Conservation (phyloP, 805 yeast genomes). For the Lipomyces mesembrius region DNA sequence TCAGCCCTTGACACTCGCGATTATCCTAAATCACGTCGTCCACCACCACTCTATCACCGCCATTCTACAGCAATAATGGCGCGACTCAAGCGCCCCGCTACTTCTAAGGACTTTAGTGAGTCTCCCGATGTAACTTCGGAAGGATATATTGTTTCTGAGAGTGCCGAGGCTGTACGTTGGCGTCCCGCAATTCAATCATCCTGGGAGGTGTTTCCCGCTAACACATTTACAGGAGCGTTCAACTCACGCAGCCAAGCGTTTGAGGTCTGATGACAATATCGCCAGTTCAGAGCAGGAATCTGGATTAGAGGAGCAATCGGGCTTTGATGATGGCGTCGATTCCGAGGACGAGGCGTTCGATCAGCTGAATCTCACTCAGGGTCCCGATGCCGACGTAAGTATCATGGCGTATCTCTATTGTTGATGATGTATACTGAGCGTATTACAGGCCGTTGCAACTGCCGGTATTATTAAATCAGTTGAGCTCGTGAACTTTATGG, state of each 20-base stretch:
- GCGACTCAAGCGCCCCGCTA: not conserved
- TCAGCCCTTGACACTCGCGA: not conserved
- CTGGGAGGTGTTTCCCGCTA: not conserved
- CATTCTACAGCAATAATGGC: not conserved
- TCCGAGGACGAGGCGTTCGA: slow-evolving; percentile 1
- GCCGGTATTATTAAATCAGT: slow-evolving; percentile 69
- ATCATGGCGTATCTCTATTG: not conserved
- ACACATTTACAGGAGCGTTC: not conserved
- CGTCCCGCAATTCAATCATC: not conserved
- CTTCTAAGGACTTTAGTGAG: not conserved
- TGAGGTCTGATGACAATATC: not conserved
- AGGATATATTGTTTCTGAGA: not conserved
- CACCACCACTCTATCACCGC: not conserved
- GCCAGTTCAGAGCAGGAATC: not conserved
- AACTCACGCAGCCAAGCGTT: not conserved
- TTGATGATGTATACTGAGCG: not conserved
- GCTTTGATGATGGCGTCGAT: not conserved
- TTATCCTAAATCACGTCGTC: not conserved
- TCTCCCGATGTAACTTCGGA: not conserved
- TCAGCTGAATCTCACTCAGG: not conserved
- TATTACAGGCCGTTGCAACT: slow-evolving; percentile 19
- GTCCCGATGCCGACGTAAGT: not conserved
- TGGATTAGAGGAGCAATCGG: not conserved
- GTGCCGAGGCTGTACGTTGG: not conserved
- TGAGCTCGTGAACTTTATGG: slow-evolving; percentile 70